These are phyloP conservation scores for Violaceomyces palustris DNA, from an alignment of 1,284 basidiomycete genomes.

Conservation along the genomic window DNA sequence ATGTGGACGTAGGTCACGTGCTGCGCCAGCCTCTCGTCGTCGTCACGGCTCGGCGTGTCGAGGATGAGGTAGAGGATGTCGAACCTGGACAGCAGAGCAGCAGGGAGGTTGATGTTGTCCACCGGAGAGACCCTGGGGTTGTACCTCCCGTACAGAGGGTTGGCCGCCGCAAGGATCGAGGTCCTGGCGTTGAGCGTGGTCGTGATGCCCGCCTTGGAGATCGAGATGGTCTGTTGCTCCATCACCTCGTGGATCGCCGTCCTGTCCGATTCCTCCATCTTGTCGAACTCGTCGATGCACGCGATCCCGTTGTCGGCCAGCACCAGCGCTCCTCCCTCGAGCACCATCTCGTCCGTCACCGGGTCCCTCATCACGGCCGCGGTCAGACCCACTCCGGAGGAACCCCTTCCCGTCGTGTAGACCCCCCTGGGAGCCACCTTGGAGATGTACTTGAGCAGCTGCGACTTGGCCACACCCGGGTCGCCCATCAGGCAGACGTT, in stretches of 20 bases:
- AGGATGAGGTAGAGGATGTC: constrained; percentile 95
- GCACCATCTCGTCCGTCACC: constrained; percentile 98
- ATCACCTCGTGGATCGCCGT: constrained; percentile 99
- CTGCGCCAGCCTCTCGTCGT: constrained; percentile 90
- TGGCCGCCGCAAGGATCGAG: constrained; percentile 94
- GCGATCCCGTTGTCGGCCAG: constrained; percentile 98
- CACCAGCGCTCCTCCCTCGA: constrained; percentile 97
- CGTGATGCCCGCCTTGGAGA: constrained; percentile 97
- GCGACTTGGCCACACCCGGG: constrained; percentile 98
- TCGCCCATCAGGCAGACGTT: constrained; percentile 99
- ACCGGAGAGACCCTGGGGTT: constrained; percentile 95
- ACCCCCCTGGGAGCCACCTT: constrained; percentile 96
- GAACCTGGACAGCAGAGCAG: constrained; percentile 90
- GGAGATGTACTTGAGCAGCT: constrained; percentile 94
- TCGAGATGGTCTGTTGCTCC: constrained; percentile 99
- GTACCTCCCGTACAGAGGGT: constrained; percentile 95
- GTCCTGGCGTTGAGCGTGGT: constrained; percentile 98
- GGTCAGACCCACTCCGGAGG: constrained; percentile 94
- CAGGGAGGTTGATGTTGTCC: constrained; percentile 98
- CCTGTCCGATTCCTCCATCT: constrained; percentile 97
- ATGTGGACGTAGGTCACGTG: constrained; percentile 99
- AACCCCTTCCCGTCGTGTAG: constrained; percentile 97
- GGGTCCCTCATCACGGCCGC: constrained; percentile 99
- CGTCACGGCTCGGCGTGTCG: constrained; percentile 87
- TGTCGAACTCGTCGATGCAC: constrained; percentile 99